Percentiles rank a stretch among this genome's conserved stretches.
Conservation (phyloP, 176 grass and related monocot genomes). For the Secale cereale region DNA sequence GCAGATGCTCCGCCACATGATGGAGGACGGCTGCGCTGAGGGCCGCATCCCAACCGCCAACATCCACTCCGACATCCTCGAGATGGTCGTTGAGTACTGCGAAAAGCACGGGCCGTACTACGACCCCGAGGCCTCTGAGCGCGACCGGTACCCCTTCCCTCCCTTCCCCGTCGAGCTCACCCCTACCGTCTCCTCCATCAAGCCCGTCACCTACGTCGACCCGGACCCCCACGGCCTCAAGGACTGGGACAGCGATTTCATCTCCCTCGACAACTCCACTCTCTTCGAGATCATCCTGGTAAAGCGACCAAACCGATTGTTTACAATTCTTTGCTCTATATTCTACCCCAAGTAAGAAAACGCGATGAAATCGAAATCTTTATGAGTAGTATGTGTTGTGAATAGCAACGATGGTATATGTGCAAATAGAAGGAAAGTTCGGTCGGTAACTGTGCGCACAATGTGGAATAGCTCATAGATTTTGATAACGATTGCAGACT, state of each 20-base stretch:
- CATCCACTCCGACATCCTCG: constrained; percentile 40
- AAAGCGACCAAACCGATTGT: background rate
- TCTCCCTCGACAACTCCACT: constrained; percentile 50
- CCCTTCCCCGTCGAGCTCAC: constrained; percentile 29
- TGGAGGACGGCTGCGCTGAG: constrained; percentile 45
- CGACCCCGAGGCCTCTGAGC: constrained; percentile 15
- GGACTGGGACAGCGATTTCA: constrained; percentile 53
- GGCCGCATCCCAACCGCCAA: constrained; percentile 38
- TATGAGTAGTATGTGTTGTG: background rate
- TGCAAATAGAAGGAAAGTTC: background rate
- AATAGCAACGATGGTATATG: background rate
- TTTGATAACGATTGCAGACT: background rate
- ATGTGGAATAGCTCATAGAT: background rate
- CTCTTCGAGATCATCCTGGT: constrained; percentile 72
- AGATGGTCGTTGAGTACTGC: constrained; percentile 54
- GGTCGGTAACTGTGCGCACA: background rate
- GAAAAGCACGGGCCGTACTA: constrained; percentile 52
- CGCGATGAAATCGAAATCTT: no score
- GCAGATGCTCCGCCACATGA: constrained; percentile 37
- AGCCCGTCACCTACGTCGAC: constrained; percentile 24
- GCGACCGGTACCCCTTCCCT: constrained; percentile 24
- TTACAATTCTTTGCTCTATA: background rate
- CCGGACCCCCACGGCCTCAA: constrained; percentile 46
- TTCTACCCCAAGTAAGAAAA: background rate
- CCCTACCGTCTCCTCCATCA: background rate